Percentiles rank a stretch among this genome's conserved stretches.
Conservation (phyloP, 345 rosid genomes). For the Lepidium didymum region DNA sequence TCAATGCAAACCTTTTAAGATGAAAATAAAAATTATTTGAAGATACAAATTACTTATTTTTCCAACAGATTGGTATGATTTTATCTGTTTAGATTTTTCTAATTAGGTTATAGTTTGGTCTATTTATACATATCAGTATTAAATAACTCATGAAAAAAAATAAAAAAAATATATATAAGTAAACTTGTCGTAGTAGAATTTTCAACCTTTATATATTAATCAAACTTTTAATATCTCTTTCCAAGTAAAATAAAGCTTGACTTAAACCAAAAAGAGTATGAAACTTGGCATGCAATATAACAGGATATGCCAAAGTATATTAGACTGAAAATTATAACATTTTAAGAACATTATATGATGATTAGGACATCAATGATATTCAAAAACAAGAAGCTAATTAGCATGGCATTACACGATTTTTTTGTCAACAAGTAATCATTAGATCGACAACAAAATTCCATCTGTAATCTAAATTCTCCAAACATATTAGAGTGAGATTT, state of each 20-base stretch:
- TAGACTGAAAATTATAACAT: no score
- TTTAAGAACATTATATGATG: no score
- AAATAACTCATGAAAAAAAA: neutral
- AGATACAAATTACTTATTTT: neutral
- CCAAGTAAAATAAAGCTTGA: neutral
- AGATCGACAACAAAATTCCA: no score
- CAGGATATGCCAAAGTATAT: neutral
- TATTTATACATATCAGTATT: neutral
- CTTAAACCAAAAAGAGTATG: neutral
- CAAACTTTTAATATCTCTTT: slow-evolving; percentile 1
- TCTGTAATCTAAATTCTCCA: no score
- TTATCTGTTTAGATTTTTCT: neutral
- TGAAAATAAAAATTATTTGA: neutral
- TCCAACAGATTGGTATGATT: neutral
- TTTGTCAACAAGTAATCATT: no score
- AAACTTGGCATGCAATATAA: neutral
- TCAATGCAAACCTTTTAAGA: neutral
- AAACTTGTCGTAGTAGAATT: slow-evolving; percentile 17
- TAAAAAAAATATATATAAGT: neutral
- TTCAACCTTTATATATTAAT: neutral
- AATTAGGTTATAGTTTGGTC: neutral
- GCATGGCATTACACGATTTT: no score
- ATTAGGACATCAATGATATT: neutral
- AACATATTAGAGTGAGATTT: no score
- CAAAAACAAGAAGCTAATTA: neutral